Evolutionary conservation across 192 early-diverging fungal species (phyloP), one percentile per base, ranked within the genome.

Genomic region (Coemansia sp.): DNA sequence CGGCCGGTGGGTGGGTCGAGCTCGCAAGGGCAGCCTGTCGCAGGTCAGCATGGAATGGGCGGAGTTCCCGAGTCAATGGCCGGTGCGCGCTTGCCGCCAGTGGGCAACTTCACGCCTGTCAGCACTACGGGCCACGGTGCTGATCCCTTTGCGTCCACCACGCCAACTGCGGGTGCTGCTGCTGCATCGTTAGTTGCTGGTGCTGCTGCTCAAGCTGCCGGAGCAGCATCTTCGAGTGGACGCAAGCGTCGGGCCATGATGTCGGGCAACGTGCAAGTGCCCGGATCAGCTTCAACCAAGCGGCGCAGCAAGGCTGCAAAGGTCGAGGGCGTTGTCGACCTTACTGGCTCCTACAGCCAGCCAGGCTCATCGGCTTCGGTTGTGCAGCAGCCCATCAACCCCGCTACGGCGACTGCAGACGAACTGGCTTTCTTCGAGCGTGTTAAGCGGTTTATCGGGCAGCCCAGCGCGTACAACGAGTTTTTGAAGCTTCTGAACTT

Each of bases 381-480:
- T 26, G n/a, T 40, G 3, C 68, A 75, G 37, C 73, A 72, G 71
- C 62, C 72, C 0, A 63, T 64, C 2, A 77, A 76, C 47, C 69
- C 75, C 0, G 84, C 76, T 2, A 75, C 82, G 3, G 77, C 83
- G 14, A 84, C 90, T 0, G 75, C 83, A 9, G 95, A 97, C 57
- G 98, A 99, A 74, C 82, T 95, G 6, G 92, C 93, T 38, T 94
- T 98, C 69, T 98, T 99, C 86, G 96, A 98, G 63, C 87, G 91
- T 14, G 92, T 94, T 64, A 95, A 95, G 72, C 87, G 87, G 38
- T 85, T 89, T 69, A 94, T 99, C 62, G 88, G 89, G 3, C 92
- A 95, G 84, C 96, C 95, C 58, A 78, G 85, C 16, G 90, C 91
- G 0, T 99, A 97, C 75, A 93, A 92, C 78, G 96, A 99, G 75